A percentile compares a stretch with the other conserved stretches of the same genome.
Evolutionary conservation across 2,329 filamentous ascomycete genomes (phyloP).

Genomic region (Sclerotiophoma versabilis): DNA sequence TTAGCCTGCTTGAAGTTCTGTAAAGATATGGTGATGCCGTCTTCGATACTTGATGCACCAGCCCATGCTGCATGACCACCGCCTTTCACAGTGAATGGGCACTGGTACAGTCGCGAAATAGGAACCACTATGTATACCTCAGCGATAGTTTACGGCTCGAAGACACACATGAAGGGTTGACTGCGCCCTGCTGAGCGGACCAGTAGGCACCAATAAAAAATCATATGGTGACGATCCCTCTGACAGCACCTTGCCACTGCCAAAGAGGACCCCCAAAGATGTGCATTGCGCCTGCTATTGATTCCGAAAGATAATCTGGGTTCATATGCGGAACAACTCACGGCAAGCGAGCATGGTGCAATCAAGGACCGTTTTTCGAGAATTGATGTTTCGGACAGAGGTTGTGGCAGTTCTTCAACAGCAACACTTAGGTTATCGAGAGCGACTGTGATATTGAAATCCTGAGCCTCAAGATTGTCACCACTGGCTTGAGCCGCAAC

Average conservation of each 20-base stretch:
- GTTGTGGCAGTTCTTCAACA: constrained; percentile 26
- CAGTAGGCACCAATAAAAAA: constrained; percentile 35
- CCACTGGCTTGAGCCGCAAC: constrained; percentile 7
- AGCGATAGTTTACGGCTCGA: constrained; percentile 28
- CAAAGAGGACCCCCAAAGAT: constrained; percentile 32
- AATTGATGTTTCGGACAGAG: background rate
- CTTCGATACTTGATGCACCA: constrained; percentile 43
- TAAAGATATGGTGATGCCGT: constrained; percentile 54
- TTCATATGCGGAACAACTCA: constrained; percentile 7
- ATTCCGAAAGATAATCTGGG: background rate
- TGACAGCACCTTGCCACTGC: constrained; percentile 23
- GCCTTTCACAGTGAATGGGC: constrained; percentile 54
- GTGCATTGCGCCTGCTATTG: constrained; percentile 24
- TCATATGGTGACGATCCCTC: constrained; percentile 26
- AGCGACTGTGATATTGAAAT: constrained; percentile 30
- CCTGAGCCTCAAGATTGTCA: constrained; percentile 24
- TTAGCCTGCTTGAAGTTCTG: constrained; percentile 36
- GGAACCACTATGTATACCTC: constrained; percentile 33
- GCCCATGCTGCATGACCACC: constrained; percentile 51
- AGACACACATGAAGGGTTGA: constrained; percentile 37
- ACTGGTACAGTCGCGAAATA: constrained; percentile 34
- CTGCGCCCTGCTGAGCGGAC: constrained; percentile 35
- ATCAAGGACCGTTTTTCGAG: constrained; percentile 6
- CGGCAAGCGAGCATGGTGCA: constrained; percentile 29
- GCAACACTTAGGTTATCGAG: constrained; percentile 29